Evolutionary conservation across 495 filamentous ascomycete genomes (phyloP).

Genomic region (Penicillium argentinense): DNA sequence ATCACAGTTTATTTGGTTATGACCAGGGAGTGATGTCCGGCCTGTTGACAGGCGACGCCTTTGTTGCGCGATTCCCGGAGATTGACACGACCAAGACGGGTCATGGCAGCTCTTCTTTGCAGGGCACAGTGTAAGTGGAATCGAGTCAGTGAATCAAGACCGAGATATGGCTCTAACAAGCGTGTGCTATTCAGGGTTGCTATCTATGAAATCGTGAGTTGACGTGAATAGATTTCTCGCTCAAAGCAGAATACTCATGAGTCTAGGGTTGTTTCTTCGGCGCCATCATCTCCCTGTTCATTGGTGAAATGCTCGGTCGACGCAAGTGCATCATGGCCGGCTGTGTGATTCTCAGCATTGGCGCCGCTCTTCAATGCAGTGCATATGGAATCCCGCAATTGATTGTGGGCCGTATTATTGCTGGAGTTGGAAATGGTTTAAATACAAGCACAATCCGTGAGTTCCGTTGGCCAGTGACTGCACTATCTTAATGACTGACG

Average conservation of each 20-base stretch:
- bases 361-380: conserved; percentile 55
- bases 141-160: neutral
- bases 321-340: conserved; percentile 54
- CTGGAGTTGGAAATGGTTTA: conserved; percentile 50
- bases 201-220: conserved; percentile 38
- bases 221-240: neutral
- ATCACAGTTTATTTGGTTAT: conserved; percentile 37
- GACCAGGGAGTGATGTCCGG: conserved; percentile 48
- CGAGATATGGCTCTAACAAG: neutral
- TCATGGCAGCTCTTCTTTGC: conserved; percentile 33
- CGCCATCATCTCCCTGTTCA: conserved; percentile 46
- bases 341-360: conserved; percentile 53
- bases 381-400: conserved; percentile 51
- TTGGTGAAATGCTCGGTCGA: conserved; percentile 55
- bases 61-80: conserved; percentile 31
- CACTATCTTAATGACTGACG: neutral
- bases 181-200: conserved; percentile 20
- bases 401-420: conserved; percentile 49
- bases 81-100: conserved; percentile 33
- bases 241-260: conserved; percentile 22
- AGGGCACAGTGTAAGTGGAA: conserved; percentile 35
- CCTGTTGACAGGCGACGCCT: conserved; percentile 33
- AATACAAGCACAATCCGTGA: conserved; percentile 49
- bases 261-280: conserved; percentile 56
- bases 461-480: neutral